These are phyloP conservation scores for Suhomyces panamericanus DNA, from an alignment of 1,139 yeast genomes.

Conservation along the genomic window DNA sequence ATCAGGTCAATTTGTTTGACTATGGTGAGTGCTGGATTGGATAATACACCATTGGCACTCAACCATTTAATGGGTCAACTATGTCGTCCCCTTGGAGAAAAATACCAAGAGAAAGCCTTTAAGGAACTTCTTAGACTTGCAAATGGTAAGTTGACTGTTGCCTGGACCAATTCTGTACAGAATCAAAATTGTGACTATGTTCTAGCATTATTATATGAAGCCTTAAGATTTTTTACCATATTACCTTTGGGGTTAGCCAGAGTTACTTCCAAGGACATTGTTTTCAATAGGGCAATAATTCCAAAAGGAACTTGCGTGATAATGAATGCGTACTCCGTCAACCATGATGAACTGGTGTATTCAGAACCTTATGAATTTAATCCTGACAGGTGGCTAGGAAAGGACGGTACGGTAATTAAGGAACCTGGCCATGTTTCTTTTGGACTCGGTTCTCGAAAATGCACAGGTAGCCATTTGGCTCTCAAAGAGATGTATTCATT, in stretches of 20 bases:
- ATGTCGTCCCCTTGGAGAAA: conserved; percentile 49
- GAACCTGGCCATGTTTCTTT: conserved; percentile 35
- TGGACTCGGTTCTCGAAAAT: conserved; percentile 71
- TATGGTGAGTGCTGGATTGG: conserved; percentile 79
- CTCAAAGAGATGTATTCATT: conserved; percentile 57
- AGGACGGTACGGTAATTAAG: conserved; percentile 13
- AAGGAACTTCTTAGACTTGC: conserved; percentile 33
- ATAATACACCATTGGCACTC: conserved; percentile 66
- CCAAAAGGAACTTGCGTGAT: conserved; percentile 58
- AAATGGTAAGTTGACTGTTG: conserved; percentile 31
- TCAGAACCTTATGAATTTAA: conserved; percentile 51
- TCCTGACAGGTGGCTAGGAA: conserved; percentile 60
- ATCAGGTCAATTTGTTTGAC: conserved; percentile 66
- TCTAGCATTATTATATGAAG: conserved; percentile 61
- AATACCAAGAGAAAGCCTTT: conserved; percentile 45
- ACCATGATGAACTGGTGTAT: conserved; percentile 56
- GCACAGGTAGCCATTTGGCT: conserved; percentile 66
- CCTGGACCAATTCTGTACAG: conserved; percentile 50
- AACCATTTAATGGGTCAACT: conserved; percentile 63
- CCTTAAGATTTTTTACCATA: conserved; percentile 62
- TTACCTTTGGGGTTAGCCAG: conserved; percentile 70
- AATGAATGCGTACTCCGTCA: conserved; percentile 72
- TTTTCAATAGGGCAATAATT: conserved; percentile 38
- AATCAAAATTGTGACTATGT: conserved; percentile 47
- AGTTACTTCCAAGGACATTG: conserved; percentile 51